These are phyloP conservation scores for Chytriomyces confervae DNA, from an alignment of 192 early-diverging fungal genomes.

Conservation along the genomic window DNA sequence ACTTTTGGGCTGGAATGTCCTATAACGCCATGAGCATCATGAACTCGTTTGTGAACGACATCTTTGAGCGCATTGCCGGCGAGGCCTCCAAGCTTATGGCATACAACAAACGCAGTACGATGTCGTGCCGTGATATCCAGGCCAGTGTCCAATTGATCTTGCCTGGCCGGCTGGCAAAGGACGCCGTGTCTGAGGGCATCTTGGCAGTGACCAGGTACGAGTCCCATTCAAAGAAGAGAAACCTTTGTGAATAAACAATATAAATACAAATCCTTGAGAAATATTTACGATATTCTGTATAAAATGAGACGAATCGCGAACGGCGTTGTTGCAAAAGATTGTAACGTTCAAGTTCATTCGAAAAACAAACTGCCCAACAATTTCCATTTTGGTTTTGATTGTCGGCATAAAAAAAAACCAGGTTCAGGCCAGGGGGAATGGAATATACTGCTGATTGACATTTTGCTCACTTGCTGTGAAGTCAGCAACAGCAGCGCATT, in stretches of 20 bases:
- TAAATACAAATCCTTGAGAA: too few species aligned
- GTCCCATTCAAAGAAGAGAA: slow-evolving; percentile 54
- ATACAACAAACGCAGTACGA: slow-evolving; percentile 94
- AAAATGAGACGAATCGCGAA: too few species aligned
- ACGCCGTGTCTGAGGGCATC: slow-evolving; percentile 95
- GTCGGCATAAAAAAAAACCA: too few species aligned
- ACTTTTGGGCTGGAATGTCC: slow-evolving; percentile 95
- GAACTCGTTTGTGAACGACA: slow-evolving; percentile 97
- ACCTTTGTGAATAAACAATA: background rate
- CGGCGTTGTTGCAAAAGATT: too few species aligned
- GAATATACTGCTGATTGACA: too few species aligned
- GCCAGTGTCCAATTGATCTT: slow-evolving; percentile 74
- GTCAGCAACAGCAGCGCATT: too few species aligned
- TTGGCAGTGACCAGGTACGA: slow-evolving; percentile 97
- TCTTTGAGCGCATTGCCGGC: slow-evolving; percentile 91
- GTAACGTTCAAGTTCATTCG: too few species aligned
- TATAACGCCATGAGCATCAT: slow-evolving; percentile 97
- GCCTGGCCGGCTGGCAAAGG: slow-evolving; percentile 91
- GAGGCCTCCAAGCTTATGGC: slow-evolving; percentile 73
- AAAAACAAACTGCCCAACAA: too few species aligned
- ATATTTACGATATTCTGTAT: too few species aligned
- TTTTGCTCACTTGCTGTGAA: too few species aligned
- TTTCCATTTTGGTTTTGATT: too few species aligned
- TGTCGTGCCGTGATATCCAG: slow-evolving; percentile 93
- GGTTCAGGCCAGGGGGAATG: too few species aligned